Conservation (phyloP, 768 basidiomycete genomes). For the Xerocomellus chrysenteron region DNA sequence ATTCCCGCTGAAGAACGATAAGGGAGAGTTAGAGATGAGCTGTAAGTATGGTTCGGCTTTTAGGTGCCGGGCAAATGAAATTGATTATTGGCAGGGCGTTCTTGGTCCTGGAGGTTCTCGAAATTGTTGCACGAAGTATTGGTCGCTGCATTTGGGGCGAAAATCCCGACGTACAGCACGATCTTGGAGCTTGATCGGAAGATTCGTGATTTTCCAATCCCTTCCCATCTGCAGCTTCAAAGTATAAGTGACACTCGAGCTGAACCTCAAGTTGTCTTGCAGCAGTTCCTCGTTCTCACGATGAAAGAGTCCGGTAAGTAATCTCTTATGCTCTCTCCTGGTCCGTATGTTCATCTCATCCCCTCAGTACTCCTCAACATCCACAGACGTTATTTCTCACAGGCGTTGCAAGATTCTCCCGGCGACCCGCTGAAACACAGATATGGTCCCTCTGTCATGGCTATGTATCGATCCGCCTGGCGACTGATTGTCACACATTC, state of each 20-base stretch:
- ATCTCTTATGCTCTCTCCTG: not conserved
- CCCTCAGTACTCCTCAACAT: conserved; percentile 58
- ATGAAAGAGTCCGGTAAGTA: conserved; percentile 50
- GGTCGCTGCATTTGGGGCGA: conserved; percentile 51
- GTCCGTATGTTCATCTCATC: not conserved
- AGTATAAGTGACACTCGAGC: conserved; percentile 18
- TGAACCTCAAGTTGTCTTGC: conserved; percentile 32
- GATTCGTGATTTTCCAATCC: conserved; percentile 60
- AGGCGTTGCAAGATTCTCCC: conserved; percentile 60
- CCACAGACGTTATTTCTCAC: conserved; percentile 67
- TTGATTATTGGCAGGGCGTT: conserved; percentile 41
- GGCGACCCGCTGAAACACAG: conserved; percentile 56
- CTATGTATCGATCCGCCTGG: conserved; percentile 73
- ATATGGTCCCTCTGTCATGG: conserved; percentile 68
- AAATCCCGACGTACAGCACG: conserved; percentile 47
- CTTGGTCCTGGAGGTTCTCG: conserved; percentile 57
- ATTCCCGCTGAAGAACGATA: conserved; percentile 33
- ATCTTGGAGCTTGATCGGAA: conserved; percentile 60
- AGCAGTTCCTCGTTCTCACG: conserved; percentile 44
- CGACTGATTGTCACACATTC: conserved; percentile 53
- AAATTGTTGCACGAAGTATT: conserved; percentile 52
- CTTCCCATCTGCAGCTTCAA: conserved; percentile 43
- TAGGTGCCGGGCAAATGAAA: not conserved
- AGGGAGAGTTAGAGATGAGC: conserved; percentile 38
- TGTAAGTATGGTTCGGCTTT: conserved; percentile 36